Percentiles rank a stretch among this genome's conserved stretches.
Conservation (phyloP, 163 green algal species). For the Scenedesmus sp. region DNA sequence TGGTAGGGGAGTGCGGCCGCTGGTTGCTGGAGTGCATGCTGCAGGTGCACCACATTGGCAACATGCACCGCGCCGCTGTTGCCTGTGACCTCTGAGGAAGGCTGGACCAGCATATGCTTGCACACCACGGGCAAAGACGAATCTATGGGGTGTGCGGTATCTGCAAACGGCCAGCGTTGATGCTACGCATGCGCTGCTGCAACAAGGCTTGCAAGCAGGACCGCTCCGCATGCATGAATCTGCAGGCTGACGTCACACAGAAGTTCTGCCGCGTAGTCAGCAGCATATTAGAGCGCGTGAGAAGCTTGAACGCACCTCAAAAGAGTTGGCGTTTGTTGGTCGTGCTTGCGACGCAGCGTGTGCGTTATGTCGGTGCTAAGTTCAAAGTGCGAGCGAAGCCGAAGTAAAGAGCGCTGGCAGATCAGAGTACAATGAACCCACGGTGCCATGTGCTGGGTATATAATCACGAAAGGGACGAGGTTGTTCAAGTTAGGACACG, state of each 20-base stretch:
- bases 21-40: background rate
- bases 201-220: background rate
- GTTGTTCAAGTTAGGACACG: background rate
- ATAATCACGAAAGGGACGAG: background rate
- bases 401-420: background rate
- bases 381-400: background rate
- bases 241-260: slow-evolving; percentile 1
- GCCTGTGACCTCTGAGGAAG: background rate
- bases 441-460: too few relatives aligned
- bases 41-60: background rate
- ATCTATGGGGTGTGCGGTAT: background rate
- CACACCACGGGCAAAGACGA: background rate
- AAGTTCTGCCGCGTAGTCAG: background rate
- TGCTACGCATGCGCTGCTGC: background rate
- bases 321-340: background rate
- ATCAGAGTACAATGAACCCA: background rate
- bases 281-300: background rate
- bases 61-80: background rate
- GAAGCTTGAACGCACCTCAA: background rate
- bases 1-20: too few relatives aligned
- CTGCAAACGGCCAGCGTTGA: background rate
- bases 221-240: background rate
- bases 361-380: background rate
- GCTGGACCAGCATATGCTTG: background rate
- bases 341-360: background rate